Base-by-base conservation (phyloP, 176 grass and related monocot genomes). In the Zea luxurians region DNA sequence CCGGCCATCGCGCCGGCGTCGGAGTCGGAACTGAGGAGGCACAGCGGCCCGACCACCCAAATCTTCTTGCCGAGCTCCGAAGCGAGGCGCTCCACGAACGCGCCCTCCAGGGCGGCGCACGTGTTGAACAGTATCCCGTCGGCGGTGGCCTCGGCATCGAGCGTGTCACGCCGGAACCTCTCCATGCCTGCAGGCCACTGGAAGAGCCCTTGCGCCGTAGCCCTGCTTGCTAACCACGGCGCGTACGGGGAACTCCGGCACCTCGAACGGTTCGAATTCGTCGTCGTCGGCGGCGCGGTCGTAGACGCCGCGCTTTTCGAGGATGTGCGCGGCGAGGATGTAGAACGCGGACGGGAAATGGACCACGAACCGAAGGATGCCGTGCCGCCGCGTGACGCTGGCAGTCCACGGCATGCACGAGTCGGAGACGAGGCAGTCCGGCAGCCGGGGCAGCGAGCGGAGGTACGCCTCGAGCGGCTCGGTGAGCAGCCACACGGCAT, bases 391-490 rank as follows among this genome's bases (percentile, higher is more conserved):
- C 18, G 81, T 68, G 17, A 75, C 74, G 20, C 2, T 49, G 20
- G 75, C 42, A 6, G 81, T 12, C 67, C 69, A 88, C 6, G 80
- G 57, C 60, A 4, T 15, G 74, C 65, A 74, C 40, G 79, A 44
- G 60, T 88, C 74, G 48, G 60, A 49, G 8, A 88, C 34, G 58
- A 88, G 37, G 66, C 81, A 88, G 81, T 83, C 68, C 16, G 88
- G 84, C 2, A 0, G 79, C 16, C 41, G 44, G 1, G 61, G 78
- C n/a, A 78, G 75, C 37, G 42, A 15, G 11, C 61, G 49, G 43
- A 91, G 20, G 48, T 65, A 83, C 5, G 43, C 18, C 37, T 85
- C 85, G 3, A 91, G 68, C 35, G 85, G 82, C 27, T 15, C 40
- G 52, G 49, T 68, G 74, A 90, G 78, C 44, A 52, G 3, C 66